phyloP scores from a whole-genome alignment of 768 basidiomycete genomes.

The Boletellus ananas region DNA sequence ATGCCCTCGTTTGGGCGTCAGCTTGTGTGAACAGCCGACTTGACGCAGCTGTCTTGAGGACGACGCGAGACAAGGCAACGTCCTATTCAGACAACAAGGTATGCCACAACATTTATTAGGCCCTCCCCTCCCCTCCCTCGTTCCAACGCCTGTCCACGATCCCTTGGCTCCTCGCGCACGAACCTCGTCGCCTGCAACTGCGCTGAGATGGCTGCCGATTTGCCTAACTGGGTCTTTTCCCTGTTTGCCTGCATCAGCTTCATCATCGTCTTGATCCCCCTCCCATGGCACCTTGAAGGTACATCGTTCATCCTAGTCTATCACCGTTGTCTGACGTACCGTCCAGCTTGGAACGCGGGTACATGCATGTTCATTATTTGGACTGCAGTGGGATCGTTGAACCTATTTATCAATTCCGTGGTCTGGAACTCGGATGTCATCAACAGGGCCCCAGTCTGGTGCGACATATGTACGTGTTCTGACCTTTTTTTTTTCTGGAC shows the following conservation, averaged over 20 bases:
- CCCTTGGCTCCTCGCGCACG: neutral
- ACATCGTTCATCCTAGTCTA: neutral
- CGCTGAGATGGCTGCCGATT: slow-evolving; percentile 26
- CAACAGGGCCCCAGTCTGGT: slow-evolving; percentile 51
- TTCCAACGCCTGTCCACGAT: slow-evolving; percentile 3
- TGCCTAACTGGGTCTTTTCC: slow-evolving; percentile 38
- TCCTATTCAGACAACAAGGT: slow-evolving; percentile 27
- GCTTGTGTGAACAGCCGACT: no score
- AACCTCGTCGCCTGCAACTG: slow-evolving; percentile 17
- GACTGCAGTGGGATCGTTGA: slow-evolving; percentile 37
- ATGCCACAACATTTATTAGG: slow-evolving; percentile 24
- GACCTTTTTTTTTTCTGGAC: neutral
- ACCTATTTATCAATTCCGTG: slow-evolving; percentile 49
- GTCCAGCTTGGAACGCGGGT: slow-evolving; percentile 41
- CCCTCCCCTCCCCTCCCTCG: neutral
- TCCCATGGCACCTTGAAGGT: slow-evolving; percentile 59
- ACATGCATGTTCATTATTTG: slow-evolving; percentile 46
- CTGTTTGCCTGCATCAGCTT: slow-evolving; percentile 54
- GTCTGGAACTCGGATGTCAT: slow-evolving; percentile 46
- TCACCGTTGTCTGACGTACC: neutral
- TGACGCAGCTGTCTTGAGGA: neutral
- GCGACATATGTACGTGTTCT: slow-evolving; percentile 53
- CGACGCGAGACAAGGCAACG: slow-evolving; percentile 21
- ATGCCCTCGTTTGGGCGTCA: no score
- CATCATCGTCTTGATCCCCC: slow-evolving; percentile 53